Evolutionary conservation across 2,329 filamentous ascomycete genomes (phyloP).

Genomic region (Microcyclospora tardicrescens): DNA sequence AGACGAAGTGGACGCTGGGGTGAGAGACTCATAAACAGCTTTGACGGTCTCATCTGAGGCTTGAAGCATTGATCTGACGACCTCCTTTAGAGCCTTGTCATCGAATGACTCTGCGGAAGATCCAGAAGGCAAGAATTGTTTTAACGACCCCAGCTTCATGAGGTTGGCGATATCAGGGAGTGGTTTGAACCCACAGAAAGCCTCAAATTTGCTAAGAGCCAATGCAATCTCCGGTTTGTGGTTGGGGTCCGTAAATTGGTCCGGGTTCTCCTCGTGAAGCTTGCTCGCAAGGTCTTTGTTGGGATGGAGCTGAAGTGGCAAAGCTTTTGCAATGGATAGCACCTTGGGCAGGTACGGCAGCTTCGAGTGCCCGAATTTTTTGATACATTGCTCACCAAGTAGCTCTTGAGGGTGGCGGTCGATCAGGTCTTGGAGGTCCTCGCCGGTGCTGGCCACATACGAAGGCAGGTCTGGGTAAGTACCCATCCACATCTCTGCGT

Average conservation of each 20-base stretch:
- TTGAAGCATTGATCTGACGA: constrained; percentile 43
- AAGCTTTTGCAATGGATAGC: constrained; percentile 60
- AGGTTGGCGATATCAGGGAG: constrained; percentile 46
- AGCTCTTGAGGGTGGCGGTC: constrained; percentile 48
- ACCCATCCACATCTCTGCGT: constrained; percentile 62
- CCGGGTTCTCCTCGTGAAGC: constrained; percentile 51
- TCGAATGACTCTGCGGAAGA: constrained; percentile 44
- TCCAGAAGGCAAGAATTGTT: constrained; percentile 38
- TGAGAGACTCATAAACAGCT: constrained; percentile 40
- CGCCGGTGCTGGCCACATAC: constrained; percentile 47
- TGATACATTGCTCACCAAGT: constrained; percentile 48
- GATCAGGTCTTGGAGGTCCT: constrained; percentile 52
- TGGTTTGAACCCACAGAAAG: constrained; percentile 64
- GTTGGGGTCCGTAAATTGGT: constrained; percentile 57
- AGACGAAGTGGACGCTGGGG: constrained; percentile 32
- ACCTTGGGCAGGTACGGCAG: constrained; percentile 65
- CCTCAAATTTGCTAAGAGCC: constrained; percentile 57
- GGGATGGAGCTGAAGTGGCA: constrained; percentile 63
- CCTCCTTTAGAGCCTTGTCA: constrained; percentile 44
- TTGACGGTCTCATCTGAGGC: constrained; percentile 41
- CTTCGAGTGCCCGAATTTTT: constrained; percentile 49
- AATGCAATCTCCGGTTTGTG: constrained; percentile 73
- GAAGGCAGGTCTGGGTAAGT: constrained; percentile 61
- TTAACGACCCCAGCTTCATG: constrained; percentile 43
- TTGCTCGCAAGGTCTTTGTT: constrained; percentile 53